Evolutionary conservation across 345 rosid species (phyloP), one percentile per base, ranked within the genome.

Genomic region (Eutrema heterophyllum): DNA sequence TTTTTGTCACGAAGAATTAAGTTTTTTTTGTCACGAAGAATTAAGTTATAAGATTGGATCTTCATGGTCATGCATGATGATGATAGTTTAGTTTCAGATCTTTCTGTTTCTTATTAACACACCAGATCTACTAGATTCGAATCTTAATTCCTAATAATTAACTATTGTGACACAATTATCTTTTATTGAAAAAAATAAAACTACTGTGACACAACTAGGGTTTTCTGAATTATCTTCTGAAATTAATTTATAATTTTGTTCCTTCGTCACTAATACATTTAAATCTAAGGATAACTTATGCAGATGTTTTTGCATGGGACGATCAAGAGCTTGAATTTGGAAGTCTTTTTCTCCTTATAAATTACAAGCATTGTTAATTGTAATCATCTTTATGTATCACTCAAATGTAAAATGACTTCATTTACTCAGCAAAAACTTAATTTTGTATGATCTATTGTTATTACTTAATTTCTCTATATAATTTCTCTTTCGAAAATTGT

Each of bases 61-160:
- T 70, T 70, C 62, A 55, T 64, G 54, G 67, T 39, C 48, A 56
- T 57, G 71, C 72, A 68, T 64, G 61, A 64, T 55, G 73, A 59
- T 60, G 85, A 78, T 84, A 83, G 81, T 80, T 83, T 84, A 78
- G 77, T 75, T 71, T 71, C 50, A 71, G 76, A 77, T 56, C 72
- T 77, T 35, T 64, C 62, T 32, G 54, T 64, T 40, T 70, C 46
- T 70, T 26, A 48, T 70, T 26, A 48, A 16, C 44, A 54, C 13
- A 63, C 36, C 59, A 35, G 57, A 44, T 62, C 54, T 56, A 54
- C 33, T 29, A 68, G 26, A 44, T 53, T 45, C 14, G 48, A 68
- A 30, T 70, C 51, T 59, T 51, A 41, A 43, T n/a, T 67, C 12
- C 2, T 35, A 49, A 18, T 35, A 49, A 18, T 32, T 9, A 66